Base-by-base conservation (phyloP, 2,329 filamentous ascomycete genomes). In the Microcyclospora pomicola region DNA sequence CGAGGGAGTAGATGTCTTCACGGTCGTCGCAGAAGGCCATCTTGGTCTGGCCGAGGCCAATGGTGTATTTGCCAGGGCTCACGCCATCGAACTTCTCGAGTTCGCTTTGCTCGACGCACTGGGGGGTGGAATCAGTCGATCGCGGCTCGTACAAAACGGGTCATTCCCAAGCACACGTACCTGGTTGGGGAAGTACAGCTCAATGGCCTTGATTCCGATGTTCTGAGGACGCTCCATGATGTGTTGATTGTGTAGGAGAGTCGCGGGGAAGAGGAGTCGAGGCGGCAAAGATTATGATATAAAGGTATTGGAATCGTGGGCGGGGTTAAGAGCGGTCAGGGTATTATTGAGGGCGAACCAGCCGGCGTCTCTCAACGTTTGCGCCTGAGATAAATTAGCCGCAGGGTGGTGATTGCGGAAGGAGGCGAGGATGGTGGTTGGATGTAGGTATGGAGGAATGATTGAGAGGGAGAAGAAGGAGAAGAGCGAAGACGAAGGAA, bases 1-100 rank as follows among this genome's bases (percentile, higher is more conserved):
- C 59, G 50, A 71, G 58, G 32, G 67, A 70, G 62, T 69, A 71
- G 50, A 70, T 69, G 54, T 71, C 67, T 60, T 70, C 67, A 43
- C 67, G 61, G 54, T 70, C 67, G 55, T 69, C 66, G 55, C 67
- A 69, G 59, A 69, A 70, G 59, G 64, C 67, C 67, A 70, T 70
- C 55, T 65, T 67, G 47, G 66, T 69, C 61, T 69, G 67, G 50
- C 67, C 67, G 43, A 70, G 65, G 42, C 67, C 67, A 59, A 70
- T 69, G 37, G 67, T 69, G 60, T 70, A 70, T 51, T 70, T 70
- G 51, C 67, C 67, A 42, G 56, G 50, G 41, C 59, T 59, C 42
- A 70, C 66, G 57, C 67, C 67, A 65, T 70, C 67, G 60, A 69
- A 69, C 58, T 68, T 68, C 55, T 70, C 67, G 43, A 70, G 65